phyloP scores from a whole-genome alignment of 306 rosid species.

The Datisca glomerata region DNA sequence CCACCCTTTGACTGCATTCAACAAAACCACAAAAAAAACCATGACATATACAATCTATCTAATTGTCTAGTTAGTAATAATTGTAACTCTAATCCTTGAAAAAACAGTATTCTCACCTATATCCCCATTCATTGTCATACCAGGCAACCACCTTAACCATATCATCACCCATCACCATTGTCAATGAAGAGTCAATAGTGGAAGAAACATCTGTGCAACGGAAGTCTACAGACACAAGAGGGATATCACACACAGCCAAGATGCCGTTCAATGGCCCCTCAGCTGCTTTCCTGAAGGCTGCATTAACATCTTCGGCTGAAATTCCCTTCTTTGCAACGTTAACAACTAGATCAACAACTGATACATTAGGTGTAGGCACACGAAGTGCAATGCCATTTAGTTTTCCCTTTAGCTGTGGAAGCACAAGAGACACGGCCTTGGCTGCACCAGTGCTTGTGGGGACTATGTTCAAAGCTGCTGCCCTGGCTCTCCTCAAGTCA shows the following conservation, averaged over 20 bases:
- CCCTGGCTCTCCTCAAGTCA: conserved; percentile 92
- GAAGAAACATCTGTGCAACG: conserved; percentile 80
- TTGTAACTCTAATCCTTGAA: neutral
- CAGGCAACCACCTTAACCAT: conserved; percentile 99
- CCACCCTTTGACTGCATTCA: conserved; percentile 87
- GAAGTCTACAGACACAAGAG: conserved; percentile 94
- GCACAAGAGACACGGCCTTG: conserved; percentile 87
- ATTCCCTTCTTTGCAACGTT: conserved; percentile 84
- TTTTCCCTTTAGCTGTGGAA: conserved; percentile 93
- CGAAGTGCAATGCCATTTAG: conserved; percentile 95
- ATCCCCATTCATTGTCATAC: conserved; percentile 99
- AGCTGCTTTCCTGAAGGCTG: conserved; percentile 90
- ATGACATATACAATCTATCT: neutral
- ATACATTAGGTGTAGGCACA: conserved; percentile 94
- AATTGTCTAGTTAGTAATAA: neutral
- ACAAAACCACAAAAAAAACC: conserved; percentile 6
- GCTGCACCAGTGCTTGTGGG: conserved; percentile 99
- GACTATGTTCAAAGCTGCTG: conserved; percentile 94
- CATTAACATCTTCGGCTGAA: conserved; percentile 85
- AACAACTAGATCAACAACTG: conserved; percentile 86
- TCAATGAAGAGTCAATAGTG: conserved; percentile 85
- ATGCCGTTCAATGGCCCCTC: conserved; percentile 74
- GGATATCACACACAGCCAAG: conserved; percentile 85
- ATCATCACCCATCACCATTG: conserved; percentile 99
- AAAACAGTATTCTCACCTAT: conserved; percentile 49